Evolutionary conservation across 805 yeast species (phyloP).

Genomic region (Hanseniaspora occidentalis): DNA sequence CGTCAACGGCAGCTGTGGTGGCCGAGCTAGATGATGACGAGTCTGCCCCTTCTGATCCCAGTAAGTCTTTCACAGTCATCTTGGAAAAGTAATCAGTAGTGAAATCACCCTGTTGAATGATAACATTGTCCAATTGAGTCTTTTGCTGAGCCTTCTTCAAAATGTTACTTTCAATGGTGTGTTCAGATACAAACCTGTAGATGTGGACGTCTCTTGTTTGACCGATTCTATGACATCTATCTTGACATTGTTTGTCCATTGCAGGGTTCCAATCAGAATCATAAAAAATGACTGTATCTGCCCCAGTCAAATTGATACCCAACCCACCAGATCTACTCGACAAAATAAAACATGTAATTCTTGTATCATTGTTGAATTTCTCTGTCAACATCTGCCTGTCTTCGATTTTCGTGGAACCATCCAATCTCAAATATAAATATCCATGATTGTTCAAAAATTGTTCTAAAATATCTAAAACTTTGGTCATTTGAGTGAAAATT

Average conservation of each 20-base stretch:
- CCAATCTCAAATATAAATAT: conserved; percentile 84
- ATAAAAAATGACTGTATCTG: conserved; percentile 95
- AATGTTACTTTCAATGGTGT: conserved; percentile 91
- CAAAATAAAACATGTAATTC: conserved; percentile 80
- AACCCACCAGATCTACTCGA: conserved; percentile 97
- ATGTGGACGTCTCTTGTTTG: conserved; percentile 97
- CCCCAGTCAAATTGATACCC: conserved; percentile 96
- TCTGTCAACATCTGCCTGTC: conserved; percentile 93
- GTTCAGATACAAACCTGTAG: conserved; percentile 90
- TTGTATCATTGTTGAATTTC: conserved; percentile 74
- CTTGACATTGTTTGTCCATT: conserved; percentile 98
- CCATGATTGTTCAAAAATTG: conserved; percentile 92
- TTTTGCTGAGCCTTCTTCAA: conserved; percentile 90
- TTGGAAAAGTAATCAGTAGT: conserved; percentile 93
- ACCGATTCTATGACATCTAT: conserved; percentile 97
- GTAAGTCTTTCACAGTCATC: conserved; percentile 71
- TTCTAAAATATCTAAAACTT: conserved; percentile 85
- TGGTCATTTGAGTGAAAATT: conserved; percentile 97
- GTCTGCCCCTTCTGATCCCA: conserved; percentile 37
- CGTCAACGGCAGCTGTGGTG: conserved; percentile 13
- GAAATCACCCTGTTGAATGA: conserved; percentile 95
- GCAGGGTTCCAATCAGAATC: conserved; percentile 99
- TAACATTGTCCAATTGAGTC: conserved; percentile 84
- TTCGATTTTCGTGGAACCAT: conserved; percentile 95
- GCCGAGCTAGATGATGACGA: background rate